Base-by-base conservation (phyloP, 2,329 filamentous ascomycete genomes). In the Pezicula carpinea region DNA sequence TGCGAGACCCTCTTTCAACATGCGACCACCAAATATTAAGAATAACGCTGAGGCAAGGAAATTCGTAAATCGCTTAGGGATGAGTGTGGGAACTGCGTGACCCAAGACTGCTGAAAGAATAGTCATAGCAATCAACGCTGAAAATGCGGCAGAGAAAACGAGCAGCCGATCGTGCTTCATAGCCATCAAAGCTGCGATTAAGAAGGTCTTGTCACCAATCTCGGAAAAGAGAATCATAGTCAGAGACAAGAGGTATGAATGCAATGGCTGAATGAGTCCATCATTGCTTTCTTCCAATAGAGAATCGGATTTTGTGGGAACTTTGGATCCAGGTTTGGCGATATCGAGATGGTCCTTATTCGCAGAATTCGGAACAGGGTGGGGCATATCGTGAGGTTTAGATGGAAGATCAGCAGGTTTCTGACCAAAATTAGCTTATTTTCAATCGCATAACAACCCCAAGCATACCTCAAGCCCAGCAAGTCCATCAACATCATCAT, bases 161-260 rank as follows among this genome's bases (percentile, higher is more conserved):
- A 97, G 79, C 54, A 96, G 73, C 44, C 93, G 85, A 52, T 93
- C 87, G 61, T 99, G 92, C 65, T 96, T 93, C 93, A 99, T 99
- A 11, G 93, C 93, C 93, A 99, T 99, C 15, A 99, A 80, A 6
- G 91, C 92, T 6, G 93, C 93, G 18, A 99, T 89, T 36, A 99
- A 77, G 73, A 99, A 99, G 0, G 93, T 99, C 72, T 99, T 99
- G 79, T 99, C 93, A 53, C 93, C 93, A 59, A 99, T 83, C 66
- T 99, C 93, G 39, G 92, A 96, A 59, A 97, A 86, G 53, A 97
- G 74, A 60, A 99, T 99, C 93, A 97, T 99, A 48, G 91, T 92
- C 50, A 96, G 82, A 14, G 93, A 95, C 26, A 97, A 82, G 11
- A 95, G 63, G 61, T 93, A 95, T 4, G 93, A 97, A 66, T 99